Evolutionary conservation across 257 asterid species (phyloP).

Genomic region (Plantago elongata): DNA sequence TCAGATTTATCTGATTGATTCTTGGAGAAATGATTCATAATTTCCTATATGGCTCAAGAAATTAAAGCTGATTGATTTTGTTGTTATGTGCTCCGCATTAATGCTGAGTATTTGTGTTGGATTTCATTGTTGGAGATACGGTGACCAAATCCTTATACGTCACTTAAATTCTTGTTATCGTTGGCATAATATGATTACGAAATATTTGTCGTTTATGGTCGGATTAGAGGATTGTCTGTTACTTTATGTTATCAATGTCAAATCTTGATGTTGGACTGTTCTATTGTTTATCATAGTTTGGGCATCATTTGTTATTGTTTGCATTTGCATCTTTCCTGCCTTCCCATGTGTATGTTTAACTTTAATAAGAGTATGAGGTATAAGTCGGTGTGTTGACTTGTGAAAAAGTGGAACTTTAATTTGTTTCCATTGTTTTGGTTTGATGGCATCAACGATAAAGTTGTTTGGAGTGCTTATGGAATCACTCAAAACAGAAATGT

Average conservation of each 20-base stretch:
- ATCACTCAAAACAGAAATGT: slow-evolving; percentile 16
- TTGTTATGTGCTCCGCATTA: too few relatives aligned
- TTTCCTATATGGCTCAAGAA: too few relatives aligned
- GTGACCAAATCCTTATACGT: not conserved
- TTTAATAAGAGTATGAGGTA: not conserved
- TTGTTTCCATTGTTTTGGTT: slow-evolving; percentile 17
- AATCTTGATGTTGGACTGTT: not conserved
- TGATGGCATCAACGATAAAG: slow-evolving; percentile 9
- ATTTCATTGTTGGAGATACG: not conserved
- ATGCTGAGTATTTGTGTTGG: too few relatives aligned
- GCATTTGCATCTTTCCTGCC: too few relatives aligned
- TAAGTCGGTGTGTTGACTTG: slow-evolving; percentile 8
- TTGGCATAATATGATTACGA: not conserved
- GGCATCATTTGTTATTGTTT: not conserved
- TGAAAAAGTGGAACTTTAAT: slow-evolving; percentile 1
- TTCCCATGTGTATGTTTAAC: not conserved
- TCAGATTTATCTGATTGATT: too few relatives aligned
- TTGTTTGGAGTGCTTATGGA: slow-evolving; percentile 11
- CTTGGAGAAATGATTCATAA: too few relatives aligned
- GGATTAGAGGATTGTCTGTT: not conserved
- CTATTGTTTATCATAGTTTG: not conserved
- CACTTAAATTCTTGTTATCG: not conserved
- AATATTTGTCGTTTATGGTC: not conserved
- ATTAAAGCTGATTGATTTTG: too few relatives aligned
- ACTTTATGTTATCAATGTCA: not conserved